These are phyloP conservation scores for Lipomyces mesembrius DNA, from an alignment of 805 yeast genomes.

Conservation along the genomic window DNA sequence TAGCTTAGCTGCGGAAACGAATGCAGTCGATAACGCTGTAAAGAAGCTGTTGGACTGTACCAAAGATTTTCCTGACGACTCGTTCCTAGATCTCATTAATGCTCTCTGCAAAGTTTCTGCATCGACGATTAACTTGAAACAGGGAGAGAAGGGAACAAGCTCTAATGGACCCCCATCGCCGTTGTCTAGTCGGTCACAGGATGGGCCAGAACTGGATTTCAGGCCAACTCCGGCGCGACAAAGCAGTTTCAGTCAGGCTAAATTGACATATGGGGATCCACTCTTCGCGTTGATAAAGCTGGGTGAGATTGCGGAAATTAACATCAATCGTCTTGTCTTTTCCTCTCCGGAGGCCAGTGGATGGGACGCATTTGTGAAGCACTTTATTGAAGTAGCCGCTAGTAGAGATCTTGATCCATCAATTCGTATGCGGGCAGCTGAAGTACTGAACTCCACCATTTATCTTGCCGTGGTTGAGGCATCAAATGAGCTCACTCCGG, in stretches of 20 bases:
- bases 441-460: constrained; percentile 59
- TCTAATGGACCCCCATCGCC: constrained; percentile 13
- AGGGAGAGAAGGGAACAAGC: neutral
- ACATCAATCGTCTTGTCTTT: constrained; percentile 54
- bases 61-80: constrained; percentile 55
- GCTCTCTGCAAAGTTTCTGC: constrained; percentile 52
- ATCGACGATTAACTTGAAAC: constrained; percentile 18
- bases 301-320: constrained; percentile 56
- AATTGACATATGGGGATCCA: constrained; percentile 31
- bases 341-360: constrained; percentile 46
- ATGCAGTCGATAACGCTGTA: constrained; percentile 58
- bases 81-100: constrained; percentile 56
- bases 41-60: constrained; percentile 69
- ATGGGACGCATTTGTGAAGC: constrained; percentile 56
- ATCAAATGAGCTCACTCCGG: constrained; percentile 15
- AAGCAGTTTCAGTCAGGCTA: neutral
- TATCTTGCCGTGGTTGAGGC: constrained; percentile 34
- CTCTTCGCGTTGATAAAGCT: constrained; percentile 58
- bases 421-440: constrained; percentile 55
- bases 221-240: neutral
- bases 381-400: constrained; percentile 54
- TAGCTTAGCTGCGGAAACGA: constrained; percentile 26
- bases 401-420: constrained; percentile 52
- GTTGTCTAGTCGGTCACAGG: neutral
- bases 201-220: neutral